Evolutionary conservation across 169 alveolate genomes (phyloP).

Genomic region (Plasmodium reichenowi): DNA sequence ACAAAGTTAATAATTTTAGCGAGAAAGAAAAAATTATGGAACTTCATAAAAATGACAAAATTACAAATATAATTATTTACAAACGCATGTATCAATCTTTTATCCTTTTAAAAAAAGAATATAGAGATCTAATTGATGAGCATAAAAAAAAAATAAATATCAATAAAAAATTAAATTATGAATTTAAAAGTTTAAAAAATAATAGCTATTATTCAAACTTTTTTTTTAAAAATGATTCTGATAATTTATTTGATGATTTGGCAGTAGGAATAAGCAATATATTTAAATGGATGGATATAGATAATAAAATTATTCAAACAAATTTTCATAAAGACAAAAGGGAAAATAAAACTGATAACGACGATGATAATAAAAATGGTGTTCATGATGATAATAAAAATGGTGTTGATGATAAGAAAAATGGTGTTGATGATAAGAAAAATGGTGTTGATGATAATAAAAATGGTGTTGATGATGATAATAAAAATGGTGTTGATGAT

Average conservation of each 20-base stretch:
- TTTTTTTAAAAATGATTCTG: slow-evolving; percentile 63
- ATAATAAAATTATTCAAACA: slow-evolving; percentile 31
- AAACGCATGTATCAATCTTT: slow-evolving; percentile 74
- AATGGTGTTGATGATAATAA: background rate
- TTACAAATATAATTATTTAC: slow-evolving; percentile 49
- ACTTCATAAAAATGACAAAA: slow-evolving; percentile 41
- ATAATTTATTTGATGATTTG: slow-evolving; percentile 65
- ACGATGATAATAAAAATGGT: background rate
- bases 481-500: background rate
- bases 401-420: background rate
- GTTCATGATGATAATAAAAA: background rate
- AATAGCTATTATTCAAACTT: slow-evolving; percentile 55
- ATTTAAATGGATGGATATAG: slow-evolving; percentile 69
- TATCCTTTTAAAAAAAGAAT: slow-evolving; percentile 33
- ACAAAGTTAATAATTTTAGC: background rate
- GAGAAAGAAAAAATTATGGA: slow-evolving; percentile 45
- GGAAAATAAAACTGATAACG: background rate
- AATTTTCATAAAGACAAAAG: background rate
- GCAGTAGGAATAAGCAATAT: slow-evolving; percentile 61
- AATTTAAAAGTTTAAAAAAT: slow-evolving; percentile 40
- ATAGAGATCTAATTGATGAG: slow-evolving; percentile 26
- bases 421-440: background rate
- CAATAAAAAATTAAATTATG: slow-evolving; percentile 72
- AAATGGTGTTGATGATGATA: background rate
- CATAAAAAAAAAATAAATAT: slow-evolving; percentile 28